A percentile compares a stretch with the other conserved stretches of the same genome.
phyloP scores from a whole-genome alignment of 345 rosid genomes.

The Eucalyptus paniculata region DNA sequence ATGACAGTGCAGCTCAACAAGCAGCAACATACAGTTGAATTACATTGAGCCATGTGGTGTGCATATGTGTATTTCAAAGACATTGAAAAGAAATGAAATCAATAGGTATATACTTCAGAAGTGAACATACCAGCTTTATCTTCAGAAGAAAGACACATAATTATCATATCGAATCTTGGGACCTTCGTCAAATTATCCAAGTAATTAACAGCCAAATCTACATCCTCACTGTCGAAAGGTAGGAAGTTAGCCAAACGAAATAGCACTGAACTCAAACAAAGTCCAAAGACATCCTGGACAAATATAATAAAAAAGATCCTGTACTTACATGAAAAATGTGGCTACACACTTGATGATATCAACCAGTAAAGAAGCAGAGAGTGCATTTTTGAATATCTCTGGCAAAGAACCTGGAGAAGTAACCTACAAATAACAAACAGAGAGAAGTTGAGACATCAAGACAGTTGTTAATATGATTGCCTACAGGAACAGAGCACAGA shows the following conservation, averaged over 20 bases:
- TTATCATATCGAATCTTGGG: conserved; percentile 77
- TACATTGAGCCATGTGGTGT: not conserved
- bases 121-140: conserved; percentile 58
- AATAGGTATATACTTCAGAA: not conserved
- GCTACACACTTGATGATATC: conserved; percentile 70
- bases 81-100: not conserved
- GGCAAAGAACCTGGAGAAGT: conserved; percentile 68
- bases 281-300: not conserved
- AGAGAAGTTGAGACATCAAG: not conserved
- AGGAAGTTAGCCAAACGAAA: not conserved
- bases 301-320: not conserved
- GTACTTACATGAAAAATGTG: conserved; percentile 52
- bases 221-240: conserved; percentile 42
- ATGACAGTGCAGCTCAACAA: not conserved
- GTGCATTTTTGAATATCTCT: conserved; percentile 61
- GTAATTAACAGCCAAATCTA: conserved; percentile 61
- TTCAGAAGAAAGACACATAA: conserved; percentile 62
- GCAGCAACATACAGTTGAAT: not conserved
- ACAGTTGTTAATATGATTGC: not conserved
- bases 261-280: not conserved
- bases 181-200: conserved; percentile 63
- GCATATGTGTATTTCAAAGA: not conserved
- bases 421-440: conserved; percentile 22
- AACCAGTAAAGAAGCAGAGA: conserved; percentile 55
- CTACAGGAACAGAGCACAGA: not conserved